phyloP scores from a whole-genome alignment of 352 stramenopile species.

The Globisporangium orthogonon region DNA sequence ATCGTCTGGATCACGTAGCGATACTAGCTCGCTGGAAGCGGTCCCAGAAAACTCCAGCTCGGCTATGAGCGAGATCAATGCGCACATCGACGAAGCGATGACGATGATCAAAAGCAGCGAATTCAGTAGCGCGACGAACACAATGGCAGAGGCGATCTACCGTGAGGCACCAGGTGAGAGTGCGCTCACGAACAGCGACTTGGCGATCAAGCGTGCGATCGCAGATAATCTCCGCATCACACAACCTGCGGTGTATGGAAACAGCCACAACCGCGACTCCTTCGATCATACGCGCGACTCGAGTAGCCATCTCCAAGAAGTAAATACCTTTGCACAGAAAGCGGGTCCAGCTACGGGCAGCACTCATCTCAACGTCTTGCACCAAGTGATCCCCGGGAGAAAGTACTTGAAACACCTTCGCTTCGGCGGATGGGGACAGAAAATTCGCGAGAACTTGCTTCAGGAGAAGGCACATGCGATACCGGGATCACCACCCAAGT shows the following conservation, averaged over 20 bases:
- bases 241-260: slow-evolving; percentile 8
- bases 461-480: slow-evolving; percentile 1
- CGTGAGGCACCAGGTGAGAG: neutral
- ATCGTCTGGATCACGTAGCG: slow-evolving; percentile 3
- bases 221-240: slow-evolving; percentile 12
- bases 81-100: slow-evolving; percentile 8
- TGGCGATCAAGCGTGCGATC: neutral
- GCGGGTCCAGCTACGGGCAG: neutral
- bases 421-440: slow-evolving; percentile 1
- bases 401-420: neutral
- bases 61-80: slow-evolving; percentile 5
- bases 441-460: neutral
- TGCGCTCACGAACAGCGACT: neutral
- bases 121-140: neutral
- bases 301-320: neutral
- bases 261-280: neutral
- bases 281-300: neutral
- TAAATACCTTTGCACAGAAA: slow-evolving; percentile 1
- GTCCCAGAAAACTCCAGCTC: slow-evolving; percentile 4
- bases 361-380: neutral
- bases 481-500: slow-evolving; percentile 10
- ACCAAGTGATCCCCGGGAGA: slow-evolving; percentile 2
- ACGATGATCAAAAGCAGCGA: slow-evolving; percentile 5
- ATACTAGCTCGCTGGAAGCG: neutral
- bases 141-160: neutral